Evolutionary conservation across 2,329 filamentous ascomycete genomes (phyloP).

Genomic region (Calonectria naviculata): DNA sequence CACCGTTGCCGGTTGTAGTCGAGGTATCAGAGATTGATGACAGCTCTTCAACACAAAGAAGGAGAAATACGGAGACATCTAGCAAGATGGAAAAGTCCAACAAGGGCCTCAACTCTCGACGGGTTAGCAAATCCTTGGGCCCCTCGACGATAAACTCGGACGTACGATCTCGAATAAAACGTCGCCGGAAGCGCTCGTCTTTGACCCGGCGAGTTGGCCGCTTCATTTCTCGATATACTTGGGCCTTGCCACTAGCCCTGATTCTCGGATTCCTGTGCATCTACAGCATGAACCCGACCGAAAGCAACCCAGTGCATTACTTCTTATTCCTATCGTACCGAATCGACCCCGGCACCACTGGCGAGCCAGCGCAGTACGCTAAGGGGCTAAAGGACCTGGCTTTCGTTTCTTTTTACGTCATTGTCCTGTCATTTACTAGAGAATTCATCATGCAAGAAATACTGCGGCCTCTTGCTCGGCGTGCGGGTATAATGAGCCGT

Average conservation of each 20-base stretch:
- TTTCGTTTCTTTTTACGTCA: constrained; percentile 87
- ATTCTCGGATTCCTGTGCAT: background rate
- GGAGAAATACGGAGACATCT: background rate
- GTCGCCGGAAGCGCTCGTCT: background rate
- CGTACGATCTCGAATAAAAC: background rate
- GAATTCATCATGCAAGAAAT: constrained; percentile 95
- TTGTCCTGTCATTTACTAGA: constrained; percentile 89
- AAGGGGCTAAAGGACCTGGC: constrained; percentile 86
- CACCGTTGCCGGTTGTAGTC: background rate
- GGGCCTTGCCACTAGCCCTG: background rate
- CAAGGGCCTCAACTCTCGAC: background rate
- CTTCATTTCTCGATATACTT: background rate
- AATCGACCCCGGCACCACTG: background rate
- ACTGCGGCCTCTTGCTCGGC: constrained; percentile 78
- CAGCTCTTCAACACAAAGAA: background rate
- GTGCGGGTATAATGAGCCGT: constrained; percentile 72
- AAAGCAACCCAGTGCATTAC: constrained; percentile 10
- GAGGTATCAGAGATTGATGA: background rate
- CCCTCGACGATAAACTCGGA: background rate
- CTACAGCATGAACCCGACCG: constrained; percentile 12
- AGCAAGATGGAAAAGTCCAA: background rate
- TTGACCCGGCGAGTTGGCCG: background rate
- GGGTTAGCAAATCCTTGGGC: background rate
- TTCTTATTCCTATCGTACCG: constrained; percentile 14
- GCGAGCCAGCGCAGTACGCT: constrained; percentile 74